phyloP scores from a whole-genome alignment of 768 basidiomycete genomes.

The Mycena polygramma region DNA sequence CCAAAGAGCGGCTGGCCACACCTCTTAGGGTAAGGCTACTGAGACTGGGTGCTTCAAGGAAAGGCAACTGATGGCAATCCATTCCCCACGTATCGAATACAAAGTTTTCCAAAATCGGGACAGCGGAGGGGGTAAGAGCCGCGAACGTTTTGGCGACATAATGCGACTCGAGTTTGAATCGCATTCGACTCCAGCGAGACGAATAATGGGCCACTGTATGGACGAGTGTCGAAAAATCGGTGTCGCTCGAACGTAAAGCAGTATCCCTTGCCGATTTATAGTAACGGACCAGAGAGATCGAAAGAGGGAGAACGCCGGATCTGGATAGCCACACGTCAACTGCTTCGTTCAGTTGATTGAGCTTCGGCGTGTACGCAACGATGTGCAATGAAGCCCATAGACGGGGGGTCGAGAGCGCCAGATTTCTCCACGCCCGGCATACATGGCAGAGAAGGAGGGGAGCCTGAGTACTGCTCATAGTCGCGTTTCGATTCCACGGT shows the following conservation, averaged over 20 bases:
- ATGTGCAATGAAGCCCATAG: conserved; percentile 14
- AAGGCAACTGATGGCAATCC: neutral
- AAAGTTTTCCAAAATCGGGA: conserved; percentile 1
- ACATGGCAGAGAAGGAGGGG: conserved; percentile 14
- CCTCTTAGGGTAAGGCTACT: neutral
- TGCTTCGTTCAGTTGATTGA: neutral
- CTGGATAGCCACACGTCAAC: neutral
- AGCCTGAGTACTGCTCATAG: neutral
- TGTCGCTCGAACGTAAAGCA: too few relatives aligned
- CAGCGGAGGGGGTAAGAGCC: neutral
- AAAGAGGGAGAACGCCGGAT: conserved; percentile 15
- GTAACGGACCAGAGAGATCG: conserved; percentile 3
- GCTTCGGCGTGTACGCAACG: neutral
- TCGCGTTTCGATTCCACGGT: conserved; percentile 7
- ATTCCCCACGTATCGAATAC: neutral
- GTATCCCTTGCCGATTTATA: neutral
- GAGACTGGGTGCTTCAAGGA: neutral
- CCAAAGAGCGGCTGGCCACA: neutral
- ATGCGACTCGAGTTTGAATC: neutral
- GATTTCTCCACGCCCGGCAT: conserved; percentile 1
- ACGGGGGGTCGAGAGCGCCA: conserved; percentile 14
- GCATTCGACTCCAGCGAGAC: conserved; percentile 1
- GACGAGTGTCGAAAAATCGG: neutral
- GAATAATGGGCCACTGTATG: neutral
- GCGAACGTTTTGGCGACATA: neutral